Percentiles rank a stretch among this genome's conserved stretches.
Conservation (phyloP, 257 asterid genomes). For the Ligustrum vulgare region DNA sequence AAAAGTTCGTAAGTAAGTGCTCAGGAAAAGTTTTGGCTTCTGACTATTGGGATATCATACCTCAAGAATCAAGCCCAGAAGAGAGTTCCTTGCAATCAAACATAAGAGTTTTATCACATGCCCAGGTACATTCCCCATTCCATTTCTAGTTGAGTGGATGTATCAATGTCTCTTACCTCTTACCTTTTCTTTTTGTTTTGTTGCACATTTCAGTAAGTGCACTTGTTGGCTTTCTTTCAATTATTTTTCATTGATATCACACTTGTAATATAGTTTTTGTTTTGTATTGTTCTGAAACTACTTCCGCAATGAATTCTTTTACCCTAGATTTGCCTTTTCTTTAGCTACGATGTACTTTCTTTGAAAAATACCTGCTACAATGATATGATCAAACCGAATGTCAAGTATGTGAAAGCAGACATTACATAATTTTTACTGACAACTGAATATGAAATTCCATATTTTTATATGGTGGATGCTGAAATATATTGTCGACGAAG, state of each 20-base stretch:
- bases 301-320: neutral
- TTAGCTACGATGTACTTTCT: slow-evolving; percentile 1
- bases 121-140: slow-evolving; percentile 56
- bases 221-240: neutral
- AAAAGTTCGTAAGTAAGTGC: slow-evolving; percentile 28
- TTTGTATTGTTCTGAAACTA: slow-evolving; percentile 10
- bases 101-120: slow-evolving; percentile 63
- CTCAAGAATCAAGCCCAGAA: slow-evolving; percentile 54
- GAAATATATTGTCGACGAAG: slow-evolving; percentile 10
- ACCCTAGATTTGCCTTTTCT: neutral
- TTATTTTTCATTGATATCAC: slow-evolving; percentile 10
- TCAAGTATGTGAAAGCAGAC: neutral
- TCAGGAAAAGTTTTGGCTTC: slow-evolving; percentile 39
- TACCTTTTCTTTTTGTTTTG: neutral
- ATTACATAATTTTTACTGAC: neutral
- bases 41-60: slow-evolving; percentile 88
- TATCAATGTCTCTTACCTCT: slow-evolving; percentile 12
- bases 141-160: slow-evolving; percentile 23
- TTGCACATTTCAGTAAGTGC: neutral
- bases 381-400: neutral
- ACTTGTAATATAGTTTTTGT: slow-evolving; percentile 7
- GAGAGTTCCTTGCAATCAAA: slow-evolving; percentile 31
- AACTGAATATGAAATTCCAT: slow-evolving; percentile 3
- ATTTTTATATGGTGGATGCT: neutral
- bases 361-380: neutral